A percentile compares a stretch with the other conserved stretches of the same genome.
Evolutionary conservation across 2,329 filamentous ascomycete genomes (phyloP).

Genomic region (Albifimbria verrucaria): DNA sequence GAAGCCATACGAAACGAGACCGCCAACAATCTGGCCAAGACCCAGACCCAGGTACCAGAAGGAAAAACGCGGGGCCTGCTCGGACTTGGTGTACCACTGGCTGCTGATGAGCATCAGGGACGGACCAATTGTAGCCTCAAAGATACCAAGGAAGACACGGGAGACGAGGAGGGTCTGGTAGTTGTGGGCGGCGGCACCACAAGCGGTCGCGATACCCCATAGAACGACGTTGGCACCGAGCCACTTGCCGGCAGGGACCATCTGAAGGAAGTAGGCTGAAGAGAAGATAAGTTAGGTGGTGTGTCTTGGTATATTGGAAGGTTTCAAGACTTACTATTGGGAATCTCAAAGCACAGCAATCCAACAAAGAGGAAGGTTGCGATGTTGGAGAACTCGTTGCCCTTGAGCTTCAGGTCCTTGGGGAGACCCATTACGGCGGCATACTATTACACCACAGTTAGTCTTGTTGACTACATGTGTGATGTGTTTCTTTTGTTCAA

Average conservation of each 20-base stretch:
- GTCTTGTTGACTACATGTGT: no score
- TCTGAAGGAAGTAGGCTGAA: constrained; percentile 55
- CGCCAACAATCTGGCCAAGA: constrained; percentile 59
- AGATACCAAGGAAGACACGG: constrained; percentile 57
- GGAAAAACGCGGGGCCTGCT: constrained; percentile 56
- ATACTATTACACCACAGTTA: constrained; percentile 40
- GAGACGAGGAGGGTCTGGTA: constrained; percentile 52
- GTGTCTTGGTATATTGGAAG: neutral
- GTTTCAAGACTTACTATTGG: constrained; percentile 43
- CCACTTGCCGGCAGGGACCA: constrained; percentile 58
- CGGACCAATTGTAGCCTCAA: constrained; percentile 58
- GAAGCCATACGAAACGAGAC: constrained; percentile 60
- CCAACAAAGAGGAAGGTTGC: constrained; percentile 63
- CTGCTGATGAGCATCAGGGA: constrained; percentile 59
- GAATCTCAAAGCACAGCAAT: constrained; percentile 55
- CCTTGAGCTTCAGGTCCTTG: constrained; percentile 47
- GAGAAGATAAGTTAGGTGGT: neutral
- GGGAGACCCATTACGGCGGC: constrained; percentile 63
- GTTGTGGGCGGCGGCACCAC: constrained; percentile 49
- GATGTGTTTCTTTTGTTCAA: neutral
- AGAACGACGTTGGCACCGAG: constrained; percentile 55
- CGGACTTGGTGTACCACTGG: constrained; percentile 60
- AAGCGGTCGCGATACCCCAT: constrained; percentile 56
- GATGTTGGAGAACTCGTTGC: constrained; percentile 61
- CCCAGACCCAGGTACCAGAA: constrained; percentile 62